Conservation (phyloP, 1,284 basidiomycete genomes). For the Pisolithus thermaeus region DNA sequence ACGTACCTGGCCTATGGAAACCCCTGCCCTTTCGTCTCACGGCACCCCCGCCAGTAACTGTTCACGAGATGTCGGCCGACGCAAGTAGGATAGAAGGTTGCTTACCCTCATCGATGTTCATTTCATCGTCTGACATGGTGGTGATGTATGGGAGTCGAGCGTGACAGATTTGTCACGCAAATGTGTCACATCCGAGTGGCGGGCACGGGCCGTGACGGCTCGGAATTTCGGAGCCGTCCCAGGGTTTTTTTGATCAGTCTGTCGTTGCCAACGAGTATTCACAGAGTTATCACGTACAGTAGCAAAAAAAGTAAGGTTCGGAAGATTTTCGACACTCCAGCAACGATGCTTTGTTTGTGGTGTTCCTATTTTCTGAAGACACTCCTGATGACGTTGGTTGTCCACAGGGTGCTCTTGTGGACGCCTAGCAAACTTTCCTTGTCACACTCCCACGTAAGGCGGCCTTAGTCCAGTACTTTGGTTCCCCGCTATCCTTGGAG, state of each 20-base stretch:
- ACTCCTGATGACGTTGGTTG: no score
- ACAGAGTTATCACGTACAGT: no score
- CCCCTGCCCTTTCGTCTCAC: constrained; percentile 73
- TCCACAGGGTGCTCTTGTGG: no score
- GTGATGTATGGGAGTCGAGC: constrained; percentile 18
- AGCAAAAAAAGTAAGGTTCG: no score
- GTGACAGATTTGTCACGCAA: constrained; percentile 15
- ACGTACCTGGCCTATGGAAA: constrained; percentile 58
- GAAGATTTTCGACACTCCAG: no score
- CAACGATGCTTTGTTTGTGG: no score
- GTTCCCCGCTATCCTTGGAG: not conserved
- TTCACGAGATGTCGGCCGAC: constrained; percentile 4
- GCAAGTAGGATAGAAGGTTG: constrained; percentile 3
- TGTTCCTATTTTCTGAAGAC: no score
- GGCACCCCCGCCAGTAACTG: constrained; percentile 58
- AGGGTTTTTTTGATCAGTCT: no score
- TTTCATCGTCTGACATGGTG: constrained; percentile 82
- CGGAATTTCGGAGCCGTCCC: no score
- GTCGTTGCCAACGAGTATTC: no score
- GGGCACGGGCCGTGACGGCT: no score
- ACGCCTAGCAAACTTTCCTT: not conserved
- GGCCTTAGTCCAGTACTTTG: not conserved
- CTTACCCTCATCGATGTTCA: constrained; percentile 81
- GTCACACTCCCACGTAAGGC: not conserved
- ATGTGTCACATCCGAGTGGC: no score